Evolutionary conservation across 2,329 filamentous ascomycete genomes (phyloP).

Genomic region (Pseudogymnoascus sp.): DNA sequence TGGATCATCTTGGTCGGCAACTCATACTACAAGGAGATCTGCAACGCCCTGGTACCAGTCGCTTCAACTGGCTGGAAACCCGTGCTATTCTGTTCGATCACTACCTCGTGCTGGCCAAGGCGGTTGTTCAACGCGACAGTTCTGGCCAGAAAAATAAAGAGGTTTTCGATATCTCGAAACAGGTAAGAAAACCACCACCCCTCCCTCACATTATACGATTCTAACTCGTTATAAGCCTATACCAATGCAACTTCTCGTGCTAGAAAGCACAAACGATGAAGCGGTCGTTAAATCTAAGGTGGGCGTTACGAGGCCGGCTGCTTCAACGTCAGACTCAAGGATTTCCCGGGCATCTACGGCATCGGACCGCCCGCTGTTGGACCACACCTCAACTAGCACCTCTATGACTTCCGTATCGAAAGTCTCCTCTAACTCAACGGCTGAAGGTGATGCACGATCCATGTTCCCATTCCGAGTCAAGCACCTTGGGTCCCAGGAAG

Average conservation of each 20-base stretch:
- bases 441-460: conserved; percentile 34
- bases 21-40: conserved; percentile 84
- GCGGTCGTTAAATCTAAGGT: conserved; percentile 67
- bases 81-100: conserved; percentile 94
- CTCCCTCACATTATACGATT: conserved; percentile 5
- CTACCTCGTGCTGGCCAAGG: conserved; percentile 87
- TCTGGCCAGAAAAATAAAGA: conserved; percentile 66
- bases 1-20: conserved; percentile 88
- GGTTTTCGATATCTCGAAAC: conserved; percentile 84
- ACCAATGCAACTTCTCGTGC: conserved; percentile 87
- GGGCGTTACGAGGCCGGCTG: conserved; percentile 49
- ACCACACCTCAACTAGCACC: conserved; percentile 58
- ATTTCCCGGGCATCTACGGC: conserved; percentile 30
- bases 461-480: conserved; percentile 95
- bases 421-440: conserved; percentile 35
- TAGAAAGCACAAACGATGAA: conserved; percentile 89
- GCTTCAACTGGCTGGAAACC: conserved; percentile 89
- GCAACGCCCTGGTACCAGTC: conserved; percentile 77
- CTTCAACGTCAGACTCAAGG: conserved; percentile 50
- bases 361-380: conserved; percentile 44
- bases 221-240: conserved; percentile 53
- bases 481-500: conserved; percentile 79
- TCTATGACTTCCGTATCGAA: conserved; percentile 48
- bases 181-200: conserved; percentile 43
- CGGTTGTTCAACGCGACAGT: conserved; percentile 57